Base-by-base conservation (phyloP, 441 rosid genomes). In the Erodium chrysanthum region DNA sequence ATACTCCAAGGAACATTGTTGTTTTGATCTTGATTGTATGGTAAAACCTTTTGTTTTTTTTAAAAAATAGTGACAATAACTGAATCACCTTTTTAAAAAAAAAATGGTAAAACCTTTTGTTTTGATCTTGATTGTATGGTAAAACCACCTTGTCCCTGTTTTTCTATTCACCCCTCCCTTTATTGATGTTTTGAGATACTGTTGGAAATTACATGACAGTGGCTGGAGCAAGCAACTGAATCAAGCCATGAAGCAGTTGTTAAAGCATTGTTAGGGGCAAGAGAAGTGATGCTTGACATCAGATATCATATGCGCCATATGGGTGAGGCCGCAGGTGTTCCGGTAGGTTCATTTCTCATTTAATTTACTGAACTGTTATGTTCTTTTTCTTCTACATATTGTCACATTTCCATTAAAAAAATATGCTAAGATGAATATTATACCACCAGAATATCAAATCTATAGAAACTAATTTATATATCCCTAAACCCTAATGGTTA, bases 291-390 rank as follows among this genome's bases (percentile, higher is more conserved):
- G 95, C 80, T 87, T 68, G 76, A 73, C 71, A 87, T 94, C 82
- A 87, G 97, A 83, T 69, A 70, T 75, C 81, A 78, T 70, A 87
- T 94, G 97, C 87, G 82, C 65, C 85, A 71, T 67, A 88, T 94
- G 91, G 99, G 97, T n/a, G 84, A 86, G 81, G 91, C 91, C 75
- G 96, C 96, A 44, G 85, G 86, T 69, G 83, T 94, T 68, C 96
- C 96, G 42, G 99, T 91, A 80, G n/a, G 85, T 74, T 73, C 23
- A 48, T 62, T 65, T 60, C 37, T 66, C 72, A 63, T 59, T 50
- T 6, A 59, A 33, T 25, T 67, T 62, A 68, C 23, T 50, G 17
- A 4, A 21, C 64, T 20, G 69, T 35, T 33, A 50, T 17, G 7
- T 44, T 27, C 6, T 22, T 22, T 21, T 54, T 65, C 1, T 8